These are phyloP conservation scores for Themeda triandra DNA, from an alignment of 176 grass and related monocot species.

Conservation along the genomic window DNA sequence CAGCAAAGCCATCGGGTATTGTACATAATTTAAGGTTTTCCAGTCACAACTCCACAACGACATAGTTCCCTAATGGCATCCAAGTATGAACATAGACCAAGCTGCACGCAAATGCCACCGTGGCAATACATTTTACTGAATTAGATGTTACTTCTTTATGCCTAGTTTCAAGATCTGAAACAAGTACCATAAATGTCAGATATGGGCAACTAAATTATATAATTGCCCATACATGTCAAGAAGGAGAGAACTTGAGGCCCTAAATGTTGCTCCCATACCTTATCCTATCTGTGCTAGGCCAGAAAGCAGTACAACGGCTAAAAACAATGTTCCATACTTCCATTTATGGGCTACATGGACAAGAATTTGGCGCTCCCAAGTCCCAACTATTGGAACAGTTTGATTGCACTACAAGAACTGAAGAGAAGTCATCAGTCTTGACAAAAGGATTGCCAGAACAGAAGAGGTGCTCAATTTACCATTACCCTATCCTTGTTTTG, in stretches of 20 bases:
- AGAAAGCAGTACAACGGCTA: conserved; percentile 4
- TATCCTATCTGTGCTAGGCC: conserved; percentile 9
- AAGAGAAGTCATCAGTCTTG: conserved; percentile 14
- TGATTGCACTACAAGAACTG: conserved; percentile 8
- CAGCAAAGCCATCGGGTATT: conserved; percentile 8
- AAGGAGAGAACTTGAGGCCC: conserved; percentile 5
- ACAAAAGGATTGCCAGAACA: neutral
- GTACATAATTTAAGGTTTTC: conserved; percentile 30
- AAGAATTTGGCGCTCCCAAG: conserved; percentile 27
- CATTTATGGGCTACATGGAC: conserved; percentile 1
- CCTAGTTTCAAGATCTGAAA: conserved; percentile 15
- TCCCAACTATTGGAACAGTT: conserved; percentile 17
- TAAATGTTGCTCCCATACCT: conserved; percentile 25
- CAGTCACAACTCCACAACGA: neutral
- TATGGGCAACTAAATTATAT: conserved; percentile 19
- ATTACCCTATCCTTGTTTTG: neutral
- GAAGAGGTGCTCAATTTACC: neutral
- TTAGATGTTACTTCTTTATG: neutral
- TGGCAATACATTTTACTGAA: neutral
- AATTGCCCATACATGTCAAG: neutral
- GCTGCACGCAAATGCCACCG: neutral
- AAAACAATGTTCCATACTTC: conserved; percentile 26
- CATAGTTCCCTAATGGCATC: neutral
- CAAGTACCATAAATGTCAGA: conserved; percentile 18
- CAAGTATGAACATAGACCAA: neutral